Evolutionary conservation across 2,329 filamentous ascomycete genomes (phyloP), one percentile per base, ranked within the genome.

Genomic region (Onygena corvina): DNA sequence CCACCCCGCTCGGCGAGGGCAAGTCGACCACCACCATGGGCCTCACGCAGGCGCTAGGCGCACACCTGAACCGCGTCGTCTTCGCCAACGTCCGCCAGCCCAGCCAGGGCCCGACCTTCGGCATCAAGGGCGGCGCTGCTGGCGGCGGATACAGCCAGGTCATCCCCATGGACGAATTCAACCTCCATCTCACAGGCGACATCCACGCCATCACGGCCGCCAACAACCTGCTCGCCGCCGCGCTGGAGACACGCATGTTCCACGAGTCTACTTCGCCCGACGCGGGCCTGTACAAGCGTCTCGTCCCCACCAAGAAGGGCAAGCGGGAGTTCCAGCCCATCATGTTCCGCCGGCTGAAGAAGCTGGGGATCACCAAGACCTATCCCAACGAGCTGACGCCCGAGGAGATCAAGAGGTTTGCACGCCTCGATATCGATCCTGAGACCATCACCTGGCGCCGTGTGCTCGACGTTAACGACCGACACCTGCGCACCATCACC

Each of bases 141-240:
- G 92, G 92, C 61, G 92, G 92, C 66, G 92, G 92, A 33, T 98
- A 96, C 78, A 94, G 87, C 67, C 92, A 98, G 67, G 92, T 98
- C 62, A 96, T 98, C 60, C 92, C 92, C 52, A 98, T 98, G 92
- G 92, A 98, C 60, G 92, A 98, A 68, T 98, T 98, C 75, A 98
- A 98, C 70, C 74, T 98, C 63, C 92, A 98, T 67, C 72, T 98
- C 61, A 98, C 92, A 49, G 92, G 92, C 60, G 92, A 98, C 65
- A 96, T 98, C 50, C 92, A 98, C 66, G 92, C 92, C 56, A 92
- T 98, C 61, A 88, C 88, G 48, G 90, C 90, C 23, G 92, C 92
- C 31, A 98, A 96, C 76, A 98, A 98, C 70, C 75, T 98, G 51
- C 78, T 98, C 36, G 90, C 92, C 38, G 92, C 92, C 49, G 92